phyloP scores from a whole-genome alignment of 2,329 filamentous ascomycete species.

The Achaetomium macrosporum region DNA sequence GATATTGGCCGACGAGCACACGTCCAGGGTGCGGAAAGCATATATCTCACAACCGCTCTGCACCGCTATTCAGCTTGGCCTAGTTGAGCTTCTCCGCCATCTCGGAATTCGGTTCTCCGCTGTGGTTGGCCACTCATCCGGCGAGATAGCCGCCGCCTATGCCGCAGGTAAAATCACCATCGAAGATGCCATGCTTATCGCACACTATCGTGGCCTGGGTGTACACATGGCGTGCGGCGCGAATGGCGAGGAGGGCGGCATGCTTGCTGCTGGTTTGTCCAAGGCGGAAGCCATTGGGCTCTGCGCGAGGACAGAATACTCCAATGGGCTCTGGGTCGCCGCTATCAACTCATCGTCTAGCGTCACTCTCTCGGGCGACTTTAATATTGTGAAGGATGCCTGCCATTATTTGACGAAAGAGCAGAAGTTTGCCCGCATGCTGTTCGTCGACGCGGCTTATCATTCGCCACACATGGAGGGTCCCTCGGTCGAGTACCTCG shows the following conservation, averaged over 20 bases:
- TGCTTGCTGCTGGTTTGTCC: slow-evolving; percentile 33
- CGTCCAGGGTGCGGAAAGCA: slow-evolving; percentile 32
- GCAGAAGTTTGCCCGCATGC: slow-evolving; percentile 30
- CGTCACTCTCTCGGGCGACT: slow-evolving; percentile 34
- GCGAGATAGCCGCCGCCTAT: slow-evolving; percentile 41
- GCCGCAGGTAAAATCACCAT: slow-evolving; percentile 33
- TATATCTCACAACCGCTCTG: slow-evolving; percentile 46
- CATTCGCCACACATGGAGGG: slow-evolving; percentile 44
- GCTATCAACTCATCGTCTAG: slow-evolving; percentile 30
- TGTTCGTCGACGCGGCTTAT: slow-evolving; percentile 42
- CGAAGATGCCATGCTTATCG: slow-evolving; percentile 34
- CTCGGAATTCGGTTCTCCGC: slow-evolving; percentile 27
- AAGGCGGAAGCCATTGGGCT: slow-evolving; percentile 26
- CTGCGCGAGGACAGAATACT: slow-evolving; percentile 22
- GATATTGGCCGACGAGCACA: slow-evolving; percentile 27
- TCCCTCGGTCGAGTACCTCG: slow-evolving; percentile 31
- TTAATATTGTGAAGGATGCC: slow-evolving; percentile 26
- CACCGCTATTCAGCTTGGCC: slow-evolving; percentile 48
- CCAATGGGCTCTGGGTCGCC: slow-evolving; percentile 27
- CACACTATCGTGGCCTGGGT: slow-evolving; percentile 37
- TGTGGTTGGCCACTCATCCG: slow-evolving; percentile 38
- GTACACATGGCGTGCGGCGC: slow-evolving; percentile 24
- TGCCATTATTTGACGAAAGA: slow-evolving; percentile 18
- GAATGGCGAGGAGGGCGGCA: slow-evolving; percentile 26
- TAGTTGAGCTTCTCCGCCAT: slow-evolving; percentile 27